A percentile compares a stretch with the other conserved stretches of the same genome.
Evolutionary conservation across 768 basidiomycete species (phyloP).

Genomic region (Rhodosporidiobolus odoratus): DNA sequence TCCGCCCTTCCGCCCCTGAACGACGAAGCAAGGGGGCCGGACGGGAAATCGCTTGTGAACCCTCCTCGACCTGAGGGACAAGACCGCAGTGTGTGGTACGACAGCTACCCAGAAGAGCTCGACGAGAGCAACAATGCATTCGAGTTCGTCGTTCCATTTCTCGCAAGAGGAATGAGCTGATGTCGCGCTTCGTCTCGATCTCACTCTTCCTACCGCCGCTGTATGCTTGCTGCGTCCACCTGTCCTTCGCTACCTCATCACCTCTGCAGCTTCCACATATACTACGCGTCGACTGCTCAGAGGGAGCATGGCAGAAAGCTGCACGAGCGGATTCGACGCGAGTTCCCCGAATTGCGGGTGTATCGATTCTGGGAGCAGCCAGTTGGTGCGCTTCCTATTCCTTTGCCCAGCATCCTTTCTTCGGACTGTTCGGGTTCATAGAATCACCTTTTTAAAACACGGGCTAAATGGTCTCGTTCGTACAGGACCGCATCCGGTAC

Average conservation of each 20-base stretch:
- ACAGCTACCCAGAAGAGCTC: constrained; percentile 14
- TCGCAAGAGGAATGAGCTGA: not conserved
- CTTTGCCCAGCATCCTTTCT: no score
- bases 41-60: constrained; percentile 26
- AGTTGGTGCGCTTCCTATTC: constrained; percentile 3
- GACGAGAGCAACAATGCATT: constrained; percentile 30
- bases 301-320: constrained; percentile 26
- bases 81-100: constrained; percentile 13
- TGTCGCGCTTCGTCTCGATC: no score
- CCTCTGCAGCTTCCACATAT: constrained; percentile 4
- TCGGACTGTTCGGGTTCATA: not conserved
- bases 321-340: constrained; percentile 35
- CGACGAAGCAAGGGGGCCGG: constrained; percentile 2
- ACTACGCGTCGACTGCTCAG: constrained; percentile 18
- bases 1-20: not conserved
- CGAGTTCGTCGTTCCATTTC: constrained; percentile 12
- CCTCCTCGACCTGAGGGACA: not conserved
- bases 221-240: not conserved
- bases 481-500: constrained; percentile 29
- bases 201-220: not conserved
- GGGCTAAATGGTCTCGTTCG: no score
- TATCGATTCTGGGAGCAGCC: constrained; percentile 35
- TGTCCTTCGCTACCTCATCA: not conserved
- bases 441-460: no score
- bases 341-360: constrained; percentile 38